A percentile compares a stretch with the other conserved stretches of the same genome.
Conservation (phyloP, 2,329 filamentous ascomycete genomes). For the Fusarium austroafricanum region DNA sequence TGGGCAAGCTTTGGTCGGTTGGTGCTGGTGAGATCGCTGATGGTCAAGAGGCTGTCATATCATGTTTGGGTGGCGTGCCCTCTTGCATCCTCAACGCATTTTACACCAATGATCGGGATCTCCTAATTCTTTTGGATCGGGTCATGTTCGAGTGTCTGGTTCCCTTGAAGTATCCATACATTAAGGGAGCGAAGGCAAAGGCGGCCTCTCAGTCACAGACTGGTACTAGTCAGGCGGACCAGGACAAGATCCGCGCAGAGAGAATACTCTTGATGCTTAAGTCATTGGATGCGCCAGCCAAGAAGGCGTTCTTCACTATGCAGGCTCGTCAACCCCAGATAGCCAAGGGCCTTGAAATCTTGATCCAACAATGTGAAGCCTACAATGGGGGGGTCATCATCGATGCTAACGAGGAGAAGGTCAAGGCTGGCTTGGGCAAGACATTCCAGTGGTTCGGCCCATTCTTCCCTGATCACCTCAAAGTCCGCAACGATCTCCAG, state of each 20-base stretch:
- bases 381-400: slow-evolving; percentile 90
- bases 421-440: slow-evolving; percentile 77
- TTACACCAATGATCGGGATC: slow-evolving; percentile 89
- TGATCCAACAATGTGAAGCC: slow-evolving; percentile 85
- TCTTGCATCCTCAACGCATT: slow-evolving; percentile 86
- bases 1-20: slow-evolving; percentile 93
- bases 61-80: slow-evolving; percentile 84
- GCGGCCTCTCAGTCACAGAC: slow-evolving; percentile 65
- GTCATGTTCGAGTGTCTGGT: slow-evolving; percentile 89
- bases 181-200: slow-evolving; percentile 69
- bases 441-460: slow-evolving; percentile 79
- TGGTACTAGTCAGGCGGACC: slow-evolving; percentile 66
- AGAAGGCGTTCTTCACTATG: slow-evolving; percentile 88
- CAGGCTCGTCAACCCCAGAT: slow-evolving; percentile 82
- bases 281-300: slow-evolving; percentile 80
- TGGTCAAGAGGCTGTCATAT: slow-evolving; percentile 79
- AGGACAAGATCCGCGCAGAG: slow-evolving; percentile 83
- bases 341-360: slow-evolving; percentile 78
- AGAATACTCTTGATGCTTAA: slow-evolving; percentile 85
- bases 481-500: slow-evolving; percentile 81
- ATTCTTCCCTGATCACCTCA: slow-evolving; percentile 79
- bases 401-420: slow-evolving; percentile 74
- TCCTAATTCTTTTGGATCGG: slow-evolving; percentile 85
- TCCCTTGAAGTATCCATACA: slow-evolving; percentile 85
- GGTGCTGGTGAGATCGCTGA: slow-evolving; percentile 87